Evolutionary conservation across 176 grass and related monocot species (phyloP), one percentile per base, ranked within the genome.

Genomic region (Eleusine coracana): DNA sequence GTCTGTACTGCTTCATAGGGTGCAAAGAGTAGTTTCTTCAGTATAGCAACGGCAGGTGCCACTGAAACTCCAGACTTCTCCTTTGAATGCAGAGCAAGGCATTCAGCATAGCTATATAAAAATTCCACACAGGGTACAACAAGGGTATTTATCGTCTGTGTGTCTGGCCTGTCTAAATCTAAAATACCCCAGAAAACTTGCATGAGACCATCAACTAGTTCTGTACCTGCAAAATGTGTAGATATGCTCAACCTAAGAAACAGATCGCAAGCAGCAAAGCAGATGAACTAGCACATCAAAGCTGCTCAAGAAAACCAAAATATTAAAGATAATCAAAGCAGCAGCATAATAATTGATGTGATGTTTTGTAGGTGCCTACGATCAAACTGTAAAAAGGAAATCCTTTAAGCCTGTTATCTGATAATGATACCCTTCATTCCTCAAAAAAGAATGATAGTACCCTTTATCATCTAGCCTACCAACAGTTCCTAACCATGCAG

Each of bases 21-120:
- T 61, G 96, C 90, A 88, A 98, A 98, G 46, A 98, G 92, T 79
- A 98, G 85, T 85, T 91, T 92, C 85, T 95, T 98, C 48, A 98
- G 68, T 76, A 98, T 66, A 88, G 40, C 40, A 93, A 98, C 90
- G 37, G 96, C 90, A 78, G 92, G 96, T 59, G 88, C 92, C 50
- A 98, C 96, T 75, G 96, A 87, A 34, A 80, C 87, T 83, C 72
- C 80, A 86, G 86, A 79, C 74, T 88, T 78, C 76, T 95, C 88
- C 56, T 84, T 89, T 86, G 90, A 78, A 83, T 84, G 78, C 44
- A 92, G 72, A 66, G 92, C 89, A 44, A 98, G 87, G 71, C 92
- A 98, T 86, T 98, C 96, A 82, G 92, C 92, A 54, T 98, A 98
- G 70, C 92, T 95, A 86, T 95, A 98, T 71, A 98, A 93, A 82